Conservation (phyloP, 768 basidiomycete genomes). For the Leccinum uliginosum region DNA sequence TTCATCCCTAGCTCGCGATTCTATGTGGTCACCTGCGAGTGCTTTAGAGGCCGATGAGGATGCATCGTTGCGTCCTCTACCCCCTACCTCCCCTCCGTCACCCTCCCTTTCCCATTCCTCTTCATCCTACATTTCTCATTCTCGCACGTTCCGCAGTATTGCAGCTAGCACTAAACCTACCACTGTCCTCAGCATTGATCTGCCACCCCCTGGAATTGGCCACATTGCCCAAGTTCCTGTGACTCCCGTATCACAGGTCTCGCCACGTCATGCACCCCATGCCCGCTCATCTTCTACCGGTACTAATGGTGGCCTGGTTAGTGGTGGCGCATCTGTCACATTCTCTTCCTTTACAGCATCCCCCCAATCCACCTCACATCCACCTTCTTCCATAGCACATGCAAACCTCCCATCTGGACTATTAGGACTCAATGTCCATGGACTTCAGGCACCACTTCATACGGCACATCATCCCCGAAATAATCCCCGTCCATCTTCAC, state of each 20-base stretch:
- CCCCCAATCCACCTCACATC: slow-evolving; percentile 40
- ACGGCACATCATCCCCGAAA: slow-evolving; percentile 92
- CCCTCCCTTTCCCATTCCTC: slow-evolving; percentile 83
- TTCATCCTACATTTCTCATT: slow-evolving; percentile 77
- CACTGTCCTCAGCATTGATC: slow-evolving; percentile 85
- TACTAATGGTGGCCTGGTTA: slow-evolving; percentile 41
- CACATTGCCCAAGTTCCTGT: slow-evolving; percentile 86
- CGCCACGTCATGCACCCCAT: slow-evolving; percentile 52
- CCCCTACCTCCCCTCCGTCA: slow-evolving; percentile 83
- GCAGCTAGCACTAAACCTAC: slow-evolving; percentile 93
- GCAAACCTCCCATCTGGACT: slow-evolving; percentile 23
- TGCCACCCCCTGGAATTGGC: slow-evolving; percentile 75
- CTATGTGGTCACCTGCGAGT: slow-evolving; percentile 76
- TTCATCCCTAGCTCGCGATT: slow-evolving; percentile 65
- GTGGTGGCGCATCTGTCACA: slow-evolving; percentile 58
- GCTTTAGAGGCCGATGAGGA: slow-evolving; percentile 88
- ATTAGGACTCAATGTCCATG: slow-evolving; percentile 25
- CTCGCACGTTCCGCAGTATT: slow-evolving; percentile 77
- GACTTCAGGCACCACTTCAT: slow-evolving; percentile 79
- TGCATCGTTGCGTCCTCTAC: slow-evolving; percentile 85
- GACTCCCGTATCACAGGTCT: slow-evolving; percentile 50
- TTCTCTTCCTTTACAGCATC: slow-evolving; percentile 67
- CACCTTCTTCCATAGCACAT: slow-evolving; percentile 33
- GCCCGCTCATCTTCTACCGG: slow-evolving; percentile 57
- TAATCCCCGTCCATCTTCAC: slow-evolving; percentile 90